These are phyloP conservation scores for thale cress (Arabidopsis thaliana) DNA, from an alignment of 345 rosid genomes.

Conservation along the genomic window TAIR10.1 NC_003074.8:1075501-1076000, in stretches of 20 bases:
- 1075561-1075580: neutral
- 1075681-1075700: conserved; percentile 5
- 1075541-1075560: neutral
- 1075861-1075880: neutral
- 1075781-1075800: neutral
- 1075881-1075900: neutral
- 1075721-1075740: conserved; percentile 21
- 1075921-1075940: no score
- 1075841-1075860: conserved; percentile 1
- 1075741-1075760: neutral
- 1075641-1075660: conserved; percentile 18
- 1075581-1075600: conserved; percentile 46
- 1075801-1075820: neutral
- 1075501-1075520: conserved; percentile 51
- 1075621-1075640: conserved; percentile 25
- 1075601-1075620: conserved; percentile 29
- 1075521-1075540: conserved; percentile 34
- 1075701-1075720: neutral
- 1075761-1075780: neutral
- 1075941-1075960: no score
- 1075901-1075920: no score
- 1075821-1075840: neutral
- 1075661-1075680: conserved; percentile 29
- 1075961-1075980: no score
- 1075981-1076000: neutral